These are phyloP conservation scores for Yamadazyma nakazawae DNA, from an alignment of 805 yeast genomes.

Conservation along the genomic window DNA sequence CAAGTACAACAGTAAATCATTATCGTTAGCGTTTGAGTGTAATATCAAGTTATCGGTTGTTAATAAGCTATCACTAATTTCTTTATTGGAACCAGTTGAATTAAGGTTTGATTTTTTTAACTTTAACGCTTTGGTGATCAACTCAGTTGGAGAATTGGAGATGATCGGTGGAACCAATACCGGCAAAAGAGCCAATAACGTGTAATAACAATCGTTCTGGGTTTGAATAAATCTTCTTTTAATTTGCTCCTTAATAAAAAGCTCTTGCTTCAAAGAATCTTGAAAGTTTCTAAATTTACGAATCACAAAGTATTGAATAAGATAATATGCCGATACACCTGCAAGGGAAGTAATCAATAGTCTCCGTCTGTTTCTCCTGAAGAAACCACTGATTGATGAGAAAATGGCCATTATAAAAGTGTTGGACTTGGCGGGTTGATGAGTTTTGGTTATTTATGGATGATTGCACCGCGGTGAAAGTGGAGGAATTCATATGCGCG, in stretches of 20 bases:
- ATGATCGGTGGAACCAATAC: slow-evolving; percentile 65
- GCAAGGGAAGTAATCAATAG: slow-evolving; percentile 31
- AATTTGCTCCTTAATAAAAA: slow-evolving; percentile 48
- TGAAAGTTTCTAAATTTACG: slow-evolving; percentile 39
- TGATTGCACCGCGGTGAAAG: not conserved
- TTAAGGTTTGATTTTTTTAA: slow-evolving; percentile 41
- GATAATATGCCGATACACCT: slow-evolving; percentile 33
- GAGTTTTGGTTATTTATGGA: not conserved
- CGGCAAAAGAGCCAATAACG: slow-evolving; percentile 79
- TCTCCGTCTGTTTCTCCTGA: slow-evolving; percentile 39
- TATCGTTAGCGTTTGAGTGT: slow-evolving; percentile 19
- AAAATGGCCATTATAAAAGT: slow-evolving; percentile 33
- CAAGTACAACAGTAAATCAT: slow-evolving; percentile 21
- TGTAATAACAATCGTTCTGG: slow-evolving; percentile 83
- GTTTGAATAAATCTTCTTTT: slow-evolving; percentile 86
- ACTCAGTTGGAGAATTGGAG: slow-evolving; percentile 64
- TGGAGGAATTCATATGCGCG: slow-evolving; percentile 3
- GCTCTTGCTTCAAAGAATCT: slow-evolving; percentile 37
- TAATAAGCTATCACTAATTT: slow-evolving; percentile 42
- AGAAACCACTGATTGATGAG: slow-evolving; percentile 37
- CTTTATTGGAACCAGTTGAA: slow-evolving; percentile 15
- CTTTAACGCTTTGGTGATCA: slow-evolving; percentile 66
- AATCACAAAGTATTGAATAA: slow-evolving; percentile 37
- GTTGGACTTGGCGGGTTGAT: not conserved
- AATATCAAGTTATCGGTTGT: slow-evolving; percentile 41